Conservation (phyloP, 2,329 filamentous ascomycete genomes). For the Aaosphaeria pasadenensis region DNA sequence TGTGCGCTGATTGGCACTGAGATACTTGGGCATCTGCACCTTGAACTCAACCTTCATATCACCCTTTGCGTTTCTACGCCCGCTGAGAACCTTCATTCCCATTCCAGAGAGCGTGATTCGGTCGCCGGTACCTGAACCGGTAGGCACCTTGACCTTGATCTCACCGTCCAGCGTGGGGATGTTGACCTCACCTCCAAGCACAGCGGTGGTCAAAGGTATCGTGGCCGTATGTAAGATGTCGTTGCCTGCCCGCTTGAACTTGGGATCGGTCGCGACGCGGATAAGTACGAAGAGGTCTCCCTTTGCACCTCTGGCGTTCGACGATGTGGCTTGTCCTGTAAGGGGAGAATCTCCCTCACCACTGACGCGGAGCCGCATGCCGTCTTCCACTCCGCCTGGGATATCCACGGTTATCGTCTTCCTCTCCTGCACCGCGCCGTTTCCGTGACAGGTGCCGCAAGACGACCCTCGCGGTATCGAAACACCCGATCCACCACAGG, state of each 20-base stretch:
- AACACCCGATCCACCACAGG: slow-evolving; percentile 76
- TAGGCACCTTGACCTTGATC: slow-evolving; percentile 85
- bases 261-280: slow-evolving; percentile 81
- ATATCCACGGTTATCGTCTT: slow-evolving; percentile 88
- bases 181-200: slow-evolving; percentile 84
- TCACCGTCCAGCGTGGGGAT: slow-evolving; percentile 89
- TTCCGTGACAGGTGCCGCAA: slow-evolving; percentile 75
- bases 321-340: slow-evolving; percentile 66
- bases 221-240: slow-evolving; percentile 91
- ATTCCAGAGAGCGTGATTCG: slow-evolving; percentile 83
- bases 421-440: slow-evolving; percentile 78
- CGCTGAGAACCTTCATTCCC: slow-evolving; percentile 83
- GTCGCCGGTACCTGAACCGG: slow-evolving; percentile 89
- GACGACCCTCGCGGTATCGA: slow-evolving; percentile 75
- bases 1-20: slow-evolving; percentile 86
- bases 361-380: slow-evolving; percentile 83
- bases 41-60: slow-evolving; percentile 94
- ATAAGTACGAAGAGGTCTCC: slow-evolving; percentile 93
- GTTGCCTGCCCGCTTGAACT: slow-evolving; percentile 82
- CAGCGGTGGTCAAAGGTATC: slow-evolving; percentile 87
- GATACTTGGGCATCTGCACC: slow-evolving; percentile 90
- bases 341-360: slow-evolving; percentile 84
- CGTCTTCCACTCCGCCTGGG: slow-evolving; percentile 91
- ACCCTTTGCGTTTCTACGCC: slow-evolving; percentile 65
- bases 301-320: slow-evolving; percentile 62